These are phyloP conservation scores for Dichotomopilus funicola DNA, from an alignment of 2,329 filamentous ascomycete species.

Conservation along the genomic window DNA sequence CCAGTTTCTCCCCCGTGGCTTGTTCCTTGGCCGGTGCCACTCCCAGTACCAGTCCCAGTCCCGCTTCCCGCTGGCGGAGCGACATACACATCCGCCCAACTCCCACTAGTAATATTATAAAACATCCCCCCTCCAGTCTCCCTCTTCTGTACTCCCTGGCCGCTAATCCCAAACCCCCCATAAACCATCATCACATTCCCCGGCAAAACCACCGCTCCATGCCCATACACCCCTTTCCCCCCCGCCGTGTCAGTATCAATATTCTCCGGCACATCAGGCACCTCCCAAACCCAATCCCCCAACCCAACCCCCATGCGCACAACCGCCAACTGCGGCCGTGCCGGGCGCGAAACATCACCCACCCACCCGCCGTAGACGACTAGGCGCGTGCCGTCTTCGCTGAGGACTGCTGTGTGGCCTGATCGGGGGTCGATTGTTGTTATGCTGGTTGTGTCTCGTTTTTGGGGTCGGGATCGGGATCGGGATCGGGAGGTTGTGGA, in stretches of 20 bases:
- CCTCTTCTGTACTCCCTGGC: slow-evolving; percentile 33
- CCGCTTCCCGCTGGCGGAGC: slow-evolving; percentile 32
- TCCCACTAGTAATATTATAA: slow-evolving; percentile 51
- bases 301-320: slow-evolving; percentile 70
- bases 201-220: slow-evolving; percentile 56
- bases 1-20: not conserved
- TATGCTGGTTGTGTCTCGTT: too few species aligned
- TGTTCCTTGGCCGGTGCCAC: slow-evolving; percentile 3
- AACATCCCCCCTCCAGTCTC: slow-evolving; percentile 34
- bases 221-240: slow-evolving; percentile 48
- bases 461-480: too few species aligned
- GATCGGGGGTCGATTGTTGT: slow-evolving; percentile 65
- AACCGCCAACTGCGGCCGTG: slow-evolving; percentile 73
- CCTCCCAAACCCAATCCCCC: slow-evolving; percentile 65
- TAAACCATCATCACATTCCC: slow-evolving; percentile 64
- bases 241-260: slow-evolving; percentile 15
- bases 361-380: slow-evolving; percentile 90
- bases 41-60: not conserved
- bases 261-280: slow-evolving; percentile 45
- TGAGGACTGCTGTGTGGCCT: slow-evolving; percentile 79
- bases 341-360: slow-evolving; percentile 67
- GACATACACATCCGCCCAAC: slow-evolving; percentile 46
- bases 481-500: too few species aligned
- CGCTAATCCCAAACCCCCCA: slow-evolving; percentile 50
- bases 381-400: slow-evolving; percentile 68